Conservation (phyloP, 2,329 filamentous ascomycete species). For the Fusarium oxysporum region DNA sequence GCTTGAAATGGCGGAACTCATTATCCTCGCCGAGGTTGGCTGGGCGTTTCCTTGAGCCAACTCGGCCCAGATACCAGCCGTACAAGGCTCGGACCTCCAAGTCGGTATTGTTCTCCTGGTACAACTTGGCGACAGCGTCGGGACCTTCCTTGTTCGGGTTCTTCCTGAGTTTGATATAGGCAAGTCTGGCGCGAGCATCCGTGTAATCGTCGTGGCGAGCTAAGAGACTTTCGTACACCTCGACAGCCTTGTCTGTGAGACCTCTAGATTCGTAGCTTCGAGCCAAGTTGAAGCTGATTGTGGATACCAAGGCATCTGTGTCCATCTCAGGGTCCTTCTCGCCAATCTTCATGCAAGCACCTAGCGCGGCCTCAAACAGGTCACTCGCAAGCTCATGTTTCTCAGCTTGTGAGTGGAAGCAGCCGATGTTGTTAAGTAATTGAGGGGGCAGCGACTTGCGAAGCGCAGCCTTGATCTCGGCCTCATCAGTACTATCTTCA, state of each 20-base stretch:
- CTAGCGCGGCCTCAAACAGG: slow-evolving; percentile 91
- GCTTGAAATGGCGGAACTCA: slow-evolving; percentile 95
- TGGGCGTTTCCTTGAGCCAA: slow-evolving; percentile 81
- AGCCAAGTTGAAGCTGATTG: slow-evolving; percentile 96
- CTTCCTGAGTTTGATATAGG: slow-evolving; percentile 87
- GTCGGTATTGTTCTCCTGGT: slow-evolving; percentile 84
- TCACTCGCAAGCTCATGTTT: slow-evolving; percentile 83
- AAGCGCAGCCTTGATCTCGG: slow-evolving; percentile 68
- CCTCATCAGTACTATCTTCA: slow-evolving; percentile 66
- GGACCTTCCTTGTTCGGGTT: slow-evolving; percentile 88
- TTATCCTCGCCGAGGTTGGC: slow-evolving; percentile 87
- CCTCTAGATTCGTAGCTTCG: slow-evolving; percentile 91
- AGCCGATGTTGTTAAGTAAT: slow-evolving; percentile 96
- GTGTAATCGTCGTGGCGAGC: slow-evolving; percentile 91
- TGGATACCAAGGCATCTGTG: slow-evolving; percentile 91
- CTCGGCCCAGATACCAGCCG: slow-evolving; percentile 92
- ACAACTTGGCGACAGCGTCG: slow-evolving; percentile 85
- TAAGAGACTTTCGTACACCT: slow-evolving; percentile 88
- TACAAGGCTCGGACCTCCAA: slow-evolving; percentile 93
- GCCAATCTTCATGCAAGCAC: slow-evolving; percentile 84
- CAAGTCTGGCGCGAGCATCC: slow-evolving; percentile 87
- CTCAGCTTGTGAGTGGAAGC: slow-evolving; percentile 91
- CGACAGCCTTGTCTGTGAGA: slow-evolving; percentile 83
- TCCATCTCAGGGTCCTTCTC: slow-evolving; percentile 82
- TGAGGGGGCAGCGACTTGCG: slow-evolving; percentile 88